phyloP scores from a whole-genome alignment of 2,329 filamentous ascomycete genomes.

The Plenodomus biglobosus region DNA sequence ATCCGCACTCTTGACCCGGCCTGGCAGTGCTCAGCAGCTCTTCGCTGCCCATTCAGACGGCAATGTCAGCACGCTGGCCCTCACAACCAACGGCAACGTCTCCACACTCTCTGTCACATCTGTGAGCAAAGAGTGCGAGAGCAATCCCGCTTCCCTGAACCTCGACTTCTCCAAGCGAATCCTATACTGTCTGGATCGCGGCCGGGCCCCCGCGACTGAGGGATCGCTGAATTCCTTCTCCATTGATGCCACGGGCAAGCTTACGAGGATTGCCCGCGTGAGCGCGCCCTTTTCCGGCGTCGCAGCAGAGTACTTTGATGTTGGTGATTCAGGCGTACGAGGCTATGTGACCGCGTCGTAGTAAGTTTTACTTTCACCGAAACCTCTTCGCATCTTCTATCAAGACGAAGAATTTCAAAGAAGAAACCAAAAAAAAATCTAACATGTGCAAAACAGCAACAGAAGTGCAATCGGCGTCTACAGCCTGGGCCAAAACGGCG shows the following conservation, averaged over 20 bases:
- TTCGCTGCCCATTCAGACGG: slow-evolving; percentile 17
- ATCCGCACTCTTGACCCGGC: background rate
- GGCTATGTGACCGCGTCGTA: slow-evolving; percentile 14
- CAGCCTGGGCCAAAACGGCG: slow-evolving; percentile 7
- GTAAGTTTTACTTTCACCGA: no score
- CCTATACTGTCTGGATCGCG: slow-evolving; percentile 19
- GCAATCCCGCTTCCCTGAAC: slow-evolving; percentile 13
- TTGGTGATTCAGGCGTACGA: background rate
- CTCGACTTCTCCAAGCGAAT: slow-evolving; percentile 11
- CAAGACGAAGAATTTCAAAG: no score
- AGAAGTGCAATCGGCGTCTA: slow-evolving; percentile 13
- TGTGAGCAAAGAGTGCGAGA: slow-evolving; percentile 7
- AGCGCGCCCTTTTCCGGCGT: slow-evolving; percentile 17
- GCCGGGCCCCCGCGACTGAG: slow-evolving; percentile 5
- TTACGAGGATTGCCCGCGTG: slow-evolving; percentile 9
- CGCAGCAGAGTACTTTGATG: slow-evolving; percentile 9
- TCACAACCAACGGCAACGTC: background rate
- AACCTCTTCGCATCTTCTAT: no score
- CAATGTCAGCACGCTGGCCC: slow-evolving; percentile 12
- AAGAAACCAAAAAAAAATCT: no score
- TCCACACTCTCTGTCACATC: slow-evolving; percentile 12
- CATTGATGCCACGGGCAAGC: slow-evolving; percentile 4
- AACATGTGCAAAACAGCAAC: slow-evolving; percentile 11
- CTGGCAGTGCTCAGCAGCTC: slow-evolving; percentile 7
- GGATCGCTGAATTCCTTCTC: slow-evolving; percentile 15